Base-by-base conservation (phyloP, 768 basidiomycete genomes). In the Brasilioporus rufonigricans region DNA sequence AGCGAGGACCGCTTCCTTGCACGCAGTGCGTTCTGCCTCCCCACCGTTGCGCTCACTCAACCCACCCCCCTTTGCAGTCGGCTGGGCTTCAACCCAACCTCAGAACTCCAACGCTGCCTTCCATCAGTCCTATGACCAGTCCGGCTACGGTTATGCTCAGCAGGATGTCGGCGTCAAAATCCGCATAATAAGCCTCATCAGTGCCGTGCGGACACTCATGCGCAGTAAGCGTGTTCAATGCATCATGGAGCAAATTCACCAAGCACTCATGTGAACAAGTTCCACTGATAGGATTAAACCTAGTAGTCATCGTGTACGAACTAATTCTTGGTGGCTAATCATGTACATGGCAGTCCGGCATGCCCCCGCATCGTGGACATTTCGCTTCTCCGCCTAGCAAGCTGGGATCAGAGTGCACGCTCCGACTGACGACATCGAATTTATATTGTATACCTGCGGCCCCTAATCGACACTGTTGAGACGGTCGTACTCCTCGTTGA, bases 1-100 rank as follows among this genome's bases (percentile, higher is more conserved):
- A 96, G 86, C 65, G 96, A 99, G 73, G 96, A 99, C 64, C 83
- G 96, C 8, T 99, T 99, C 73, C 85, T 99, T 52, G 89, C 93
- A 21, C 79, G 87, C 68, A 93, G 94, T 96, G 68, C 63, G 89
- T 80, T 52, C 53, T 38, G 46, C 26, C 52, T 39, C 52, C 48
- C 38, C 46, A 27, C 23, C 35, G 27, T 24, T 44, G 32, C 51
- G 27, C 26, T 54, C 50, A 45, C 59, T 71, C 55, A 69, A 50
- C n/a, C 46, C 38, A 48, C 29, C 54, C 52, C 36, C 50, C 36
- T 36, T 58, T 52, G 38, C 63, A 96, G 95, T 97, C 70, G 95
- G 95, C 55, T 96, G 93, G 93, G 85, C 89, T 29, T 80, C 89
- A 8, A 76, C 81, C 50, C 84, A 80, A 68, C 75, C 82, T 21